phyloP scores from a whole-genome alignment of 1,139 yeast genomes.

The Zygoascus hellenicus region DNA sequence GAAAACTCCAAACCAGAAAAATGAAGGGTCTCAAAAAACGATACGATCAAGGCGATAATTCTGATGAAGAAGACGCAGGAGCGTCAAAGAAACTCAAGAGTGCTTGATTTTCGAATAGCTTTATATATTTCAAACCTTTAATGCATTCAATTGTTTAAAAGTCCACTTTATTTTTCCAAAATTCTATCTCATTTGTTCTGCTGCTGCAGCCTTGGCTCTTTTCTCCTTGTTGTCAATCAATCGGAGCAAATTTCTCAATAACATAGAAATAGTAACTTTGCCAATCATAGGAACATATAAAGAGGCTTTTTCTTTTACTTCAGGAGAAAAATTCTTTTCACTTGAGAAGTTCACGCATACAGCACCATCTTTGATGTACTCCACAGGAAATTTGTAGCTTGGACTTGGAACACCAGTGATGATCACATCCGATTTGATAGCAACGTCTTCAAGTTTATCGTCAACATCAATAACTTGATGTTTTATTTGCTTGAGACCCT shows the following conservation, averaged over 20 bases:
- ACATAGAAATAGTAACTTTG: conserved; percentile 92
- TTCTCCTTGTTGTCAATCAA: conserved; percentile 56
- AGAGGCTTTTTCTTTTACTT: conserved; percentile 79
- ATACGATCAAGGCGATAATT: conserved; percentile 66
- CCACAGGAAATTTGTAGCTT: conserved; percentile 77
- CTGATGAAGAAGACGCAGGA: conserved; percentile 25
- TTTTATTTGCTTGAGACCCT: conserved; percentile 72
- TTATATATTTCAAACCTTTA: conserved; percentile 15
- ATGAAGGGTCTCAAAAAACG: conserved; percentile 94
- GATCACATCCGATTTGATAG: conserved; percentile 77
- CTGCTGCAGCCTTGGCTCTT: conserved; percentile 1
- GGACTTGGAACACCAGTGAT: conserved; percentile 93
- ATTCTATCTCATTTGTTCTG: not conserved
- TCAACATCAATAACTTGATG: conserved; percentile 74
- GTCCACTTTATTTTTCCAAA: not conserved
- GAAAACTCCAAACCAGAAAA: conserved; percentile 89
- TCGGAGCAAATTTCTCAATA: conserved; percentile 78
- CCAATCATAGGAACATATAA: conserved; percentile 94
- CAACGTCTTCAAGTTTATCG: conserved; percentile 53
- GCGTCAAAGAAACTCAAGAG: conserved; percentile 16
- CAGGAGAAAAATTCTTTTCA: conserved; percentile 74
- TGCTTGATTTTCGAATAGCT: conserved; percentile 13
- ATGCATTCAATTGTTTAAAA: not conserved
- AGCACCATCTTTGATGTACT: conserved; percentile 77
- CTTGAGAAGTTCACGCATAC: conserved; percentile 87